Base-by-base conservation (phyloP, 2,329 filamentous ascomycete species). In the Neonectria punicea region DNA sequence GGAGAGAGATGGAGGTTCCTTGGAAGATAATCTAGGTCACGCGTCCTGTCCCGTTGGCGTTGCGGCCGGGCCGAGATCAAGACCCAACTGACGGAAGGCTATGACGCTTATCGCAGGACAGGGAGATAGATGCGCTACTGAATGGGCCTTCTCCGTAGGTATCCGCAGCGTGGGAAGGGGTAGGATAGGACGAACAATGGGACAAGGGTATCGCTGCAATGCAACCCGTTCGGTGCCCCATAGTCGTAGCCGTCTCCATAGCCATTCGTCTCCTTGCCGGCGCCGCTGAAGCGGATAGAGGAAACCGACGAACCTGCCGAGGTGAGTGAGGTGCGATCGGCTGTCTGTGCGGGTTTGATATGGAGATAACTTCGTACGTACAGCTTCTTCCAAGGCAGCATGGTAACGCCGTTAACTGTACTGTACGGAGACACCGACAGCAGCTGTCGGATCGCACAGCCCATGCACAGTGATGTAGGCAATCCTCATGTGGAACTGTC, bases 71-170 rank as follows among this genome's bases (percentile, higher is more conserved):
- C 59, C 61, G 60, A 69, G 60, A 51, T 50, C 50, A 34, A 56
- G 41, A 28, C 34, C 20, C 32, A 36, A 59, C 56, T 58, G 60
- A 59, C 55, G 36, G 50, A 70, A 63, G 50, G 63, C 64, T 61
- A 67, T 73, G 70, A 70, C 71, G 71, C 71, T 73, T 73, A 73
- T 72, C 71, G 68, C 69, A 66, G 54, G 47, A 34, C 46, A 49
- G 46, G 47, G 47, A 50, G 47, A 50, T 50, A 32, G 16, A 32
- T 50, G 16, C 47, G 30, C 47, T 32, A 32, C 30, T 51, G 30
- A 34, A n/a, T 51, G 30, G 47, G 49, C n/a, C 14, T 16, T 51
- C 49, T 30, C 46, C 28, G 16, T 18, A 16, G 28, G 47, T 50
- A 50, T 51, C 49, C 28, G 49, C 49, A 20, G 49, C n/a, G 36